Base-by-base conservation (phyloP, 2,329 filamentous ascomycete genomes). In the Cyphellophora attinorum region DNA sequence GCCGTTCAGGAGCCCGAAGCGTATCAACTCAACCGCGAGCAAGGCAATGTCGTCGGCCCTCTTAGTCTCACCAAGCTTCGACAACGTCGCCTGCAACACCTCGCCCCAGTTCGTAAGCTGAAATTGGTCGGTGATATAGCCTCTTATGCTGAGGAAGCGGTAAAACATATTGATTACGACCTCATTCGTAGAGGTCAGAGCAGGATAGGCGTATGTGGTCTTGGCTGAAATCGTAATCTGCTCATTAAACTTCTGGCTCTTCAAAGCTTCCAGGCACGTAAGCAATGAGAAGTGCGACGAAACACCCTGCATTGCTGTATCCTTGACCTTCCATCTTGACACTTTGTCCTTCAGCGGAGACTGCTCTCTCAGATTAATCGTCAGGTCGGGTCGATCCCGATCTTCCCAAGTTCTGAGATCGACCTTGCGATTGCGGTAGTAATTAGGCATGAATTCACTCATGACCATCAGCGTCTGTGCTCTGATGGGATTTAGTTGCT, bases 131-230 rank as follows among this genome's bases (percentile, higher is more conserved):
- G 91, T 76, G 30, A 93, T 70, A 51, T 95, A 98, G 15, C 81
- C 86, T 39, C 88, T 77, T 31, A 96, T 69, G 53, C 94, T 85
- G 14, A 98, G 69, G 59, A 95, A 91, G 36, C 86, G 76, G 81
- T 85, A 95, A 39, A 89, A 71, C 5, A 80, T 75, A 49, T 94
- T 84, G 12, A 85, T 64, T 15, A 72, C 63, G 35, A 89, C 72
- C 50, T 91, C 82, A 11, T 81, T 70, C 43, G 80, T 74, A n/a
- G 79, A 74, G 39, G 70, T 74, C 14, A 49, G 32, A 21, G 43
- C 39, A 23, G 47, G 45, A 19, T 41, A 33, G 13, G 44, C 36
- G 17, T 34, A 27, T 14, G 17, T 14, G 21, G 44, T 18, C 21
- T 37, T 40, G 13, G 31, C 41, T 15, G 42, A 40, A 3, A 73